phyloP scores from a whole-genome alignment of 2,329 filamentous ascomycete species.

The Colletotrichum godetiae region DNA sequence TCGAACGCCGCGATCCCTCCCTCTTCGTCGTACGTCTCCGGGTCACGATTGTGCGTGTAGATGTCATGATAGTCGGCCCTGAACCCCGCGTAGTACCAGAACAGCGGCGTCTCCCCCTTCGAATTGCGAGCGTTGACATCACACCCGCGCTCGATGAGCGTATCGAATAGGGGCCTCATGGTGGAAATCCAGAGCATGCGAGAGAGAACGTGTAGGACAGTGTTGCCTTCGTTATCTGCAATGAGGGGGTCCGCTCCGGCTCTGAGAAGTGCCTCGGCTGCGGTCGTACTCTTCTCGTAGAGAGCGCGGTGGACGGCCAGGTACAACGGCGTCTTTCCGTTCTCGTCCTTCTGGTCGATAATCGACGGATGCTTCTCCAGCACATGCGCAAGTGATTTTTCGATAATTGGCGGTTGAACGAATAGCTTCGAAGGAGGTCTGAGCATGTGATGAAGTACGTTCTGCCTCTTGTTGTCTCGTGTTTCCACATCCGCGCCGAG shows the following conservation, averaged over 20 bases:
- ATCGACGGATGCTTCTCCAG: conserved; percentile 25
- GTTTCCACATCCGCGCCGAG: conserved; percentile 41
- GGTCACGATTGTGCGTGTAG: background rate
- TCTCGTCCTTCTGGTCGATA: conserved; percentile 35
- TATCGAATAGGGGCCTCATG: conserved; percentile 34
- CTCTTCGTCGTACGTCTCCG: background rate
- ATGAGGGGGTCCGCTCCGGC: conserved; percentile 38
- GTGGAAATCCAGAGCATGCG: conserved; percentile 3
- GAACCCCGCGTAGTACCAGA: conserved; percentile 23
- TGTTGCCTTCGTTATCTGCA: conserved; percentile 36
- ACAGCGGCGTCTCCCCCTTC: conserved; percentile 41
- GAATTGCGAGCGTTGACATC: conserved; percentile 42
- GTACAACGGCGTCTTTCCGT: conserved; percentile 42
- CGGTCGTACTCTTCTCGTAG: background rate
- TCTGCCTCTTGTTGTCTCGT: conserved; percentile 37
- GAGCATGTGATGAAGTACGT: conserved; percentile 40
- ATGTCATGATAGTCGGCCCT: too few relatives aligned
- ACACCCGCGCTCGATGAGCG: conserved; percentile 30
- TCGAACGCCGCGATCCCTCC: conserved; percentile 30
- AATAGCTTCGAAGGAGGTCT: background rate
- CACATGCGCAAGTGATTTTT: conserved; percentile 16
- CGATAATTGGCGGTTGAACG: background rate
- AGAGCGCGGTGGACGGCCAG: background rate
- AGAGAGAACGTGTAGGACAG: conserved; percentile 38
- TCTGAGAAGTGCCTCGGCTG: conserved; percentile 34